These are phyloP conservation scores for Ophiognomonia clavigignenti-juglandacearum DNA, from an alignment of 2,329 filamentous ascomycete genomes.

Conservation along the genomic window DNA sequence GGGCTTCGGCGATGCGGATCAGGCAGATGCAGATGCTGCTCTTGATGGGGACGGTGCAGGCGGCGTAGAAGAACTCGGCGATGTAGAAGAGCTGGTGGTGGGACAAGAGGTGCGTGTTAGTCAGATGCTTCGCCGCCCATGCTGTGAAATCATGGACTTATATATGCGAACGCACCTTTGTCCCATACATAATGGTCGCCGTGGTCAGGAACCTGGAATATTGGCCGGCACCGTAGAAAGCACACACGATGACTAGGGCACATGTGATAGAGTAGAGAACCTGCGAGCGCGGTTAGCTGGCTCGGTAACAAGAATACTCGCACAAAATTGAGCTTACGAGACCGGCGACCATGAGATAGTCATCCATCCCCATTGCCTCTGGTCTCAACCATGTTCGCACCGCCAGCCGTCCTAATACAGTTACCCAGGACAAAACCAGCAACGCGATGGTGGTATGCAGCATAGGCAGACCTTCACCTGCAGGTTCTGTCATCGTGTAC, in stretches of 20 bases:
- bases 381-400: slow-evolving; percentile 23
- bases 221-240: slow-evolving; percentile 25
- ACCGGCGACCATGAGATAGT: slow-evolving; percentile 22
- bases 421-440: slow-evolving; percentile 21
- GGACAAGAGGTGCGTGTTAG: not conserved
- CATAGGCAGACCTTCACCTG: slow-evolving; percentile 22
- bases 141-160: not conserved
- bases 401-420: slow-evolving; percentile 17
- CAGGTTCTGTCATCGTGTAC: slow-evolving; percentile 19
- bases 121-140: not conserved
- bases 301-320: not conserved
- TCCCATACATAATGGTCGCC: slow-evolving; percentile 16
- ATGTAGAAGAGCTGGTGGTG: slow-evolving; percentile 28
- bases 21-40: slow-evolving; percentile 26
- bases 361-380: slow-evolving; percentile 22
- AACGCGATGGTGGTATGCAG: slow-evolving; percentile 22
- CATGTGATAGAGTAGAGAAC: slow-evolving; percentile 23
- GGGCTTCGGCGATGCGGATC: slow-evolving; percentile 26
- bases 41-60: slow-evolving; percentile 24
- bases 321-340: slow-evolving; percentile 18
- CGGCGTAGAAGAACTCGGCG: slow-evolving; percentile 34
- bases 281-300: slow-evolving; percentile 12
- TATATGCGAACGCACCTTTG: slow-evolving; percentile 3
- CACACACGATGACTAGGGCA: slow-evolving; percentile 23
- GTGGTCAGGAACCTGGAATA: slow-evolving; percentile 13